phyloP scores from a whole-genome alignment of 179 eudicot species.

The Heliamphora pulchella region DNA sequence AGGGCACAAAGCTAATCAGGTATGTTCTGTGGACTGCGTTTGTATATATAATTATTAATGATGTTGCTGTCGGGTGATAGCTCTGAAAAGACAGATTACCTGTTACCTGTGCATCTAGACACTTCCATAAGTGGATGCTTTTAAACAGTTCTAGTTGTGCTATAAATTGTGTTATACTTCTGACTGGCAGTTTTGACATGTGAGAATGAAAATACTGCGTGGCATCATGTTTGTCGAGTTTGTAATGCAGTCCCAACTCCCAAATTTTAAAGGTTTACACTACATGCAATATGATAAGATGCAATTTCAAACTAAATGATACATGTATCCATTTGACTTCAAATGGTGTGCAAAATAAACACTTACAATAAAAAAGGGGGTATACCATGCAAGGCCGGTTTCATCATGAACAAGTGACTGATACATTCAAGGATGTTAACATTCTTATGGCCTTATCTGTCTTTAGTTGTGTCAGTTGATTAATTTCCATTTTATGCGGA shows the following conservation, averaged over 20 bases:
- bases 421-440: background rate
- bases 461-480: background rate
- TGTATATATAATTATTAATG: background rate
- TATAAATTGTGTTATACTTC: background rate
- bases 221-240: background rate
- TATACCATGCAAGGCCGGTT: background rate
- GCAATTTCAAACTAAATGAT: background rate
- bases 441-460: background rate
- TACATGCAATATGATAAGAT: background rate
- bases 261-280: background rate
- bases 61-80: background rate
- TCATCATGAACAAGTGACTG: background rate
- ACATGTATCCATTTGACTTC: too few relatives aligned
- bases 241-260: background rate
- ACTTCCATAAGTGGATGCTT: background rate
- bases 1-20: constrained; percentile 99
- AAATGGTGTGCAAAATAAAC: too few relatives aligned
- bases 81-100: too few relatives aligned
- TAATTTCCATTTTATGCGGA: background rate
- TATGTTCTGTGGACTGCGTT: constrained; percentile 12
- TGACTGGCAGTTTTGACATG: background rate
- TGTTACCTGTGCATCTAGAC: background rate
- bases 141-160: background rate
- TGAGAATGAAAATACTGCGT: background rate
- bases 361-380: too few relatives aligned